phyloP scores from a whole-genome alignment of 2,329 filamentous ascomycete species.

The Nemania abortiva region DNA sequence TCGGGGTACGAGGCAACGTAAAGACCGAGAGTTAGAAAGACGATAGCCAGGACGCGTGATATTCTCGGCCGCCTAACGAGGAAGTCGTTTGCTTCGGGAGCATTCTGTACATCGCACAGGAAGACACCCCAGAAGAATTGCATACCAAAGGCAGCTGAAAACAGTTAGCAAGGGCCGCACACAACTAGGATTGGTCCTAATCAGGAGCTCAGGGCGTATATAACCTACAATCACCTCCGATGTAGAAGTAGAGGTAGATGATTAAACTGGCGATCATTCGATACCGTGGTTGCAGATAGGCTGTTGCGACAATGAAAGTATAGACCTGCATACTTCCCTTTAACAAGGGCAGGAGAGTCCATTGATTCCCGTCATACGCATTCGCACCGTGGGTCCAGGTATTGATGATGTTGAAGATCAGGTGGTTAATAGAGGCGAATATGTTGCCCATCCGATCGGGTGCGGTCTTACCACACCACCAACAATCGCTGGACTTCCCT shows the following conservation, averaged over 20 bases:
- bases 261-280: slow-evolving; percentile 61
- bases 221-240: slow-evolving; percentile 51
- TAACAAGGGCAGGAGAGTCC: slow-evolving; percentile 68
- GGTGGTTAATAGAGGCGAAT: slow-evolving; percentile 56
- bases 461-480: slow-evolving; percentile 67
- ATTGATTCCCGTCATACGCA: slow-evolving; percentile 68
- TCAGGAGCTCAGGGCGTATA: neutral
- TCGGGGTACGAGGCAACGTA: slow-evolving; percentile 72
- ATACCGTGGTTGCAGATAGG: slow-evolving; percentile 61
- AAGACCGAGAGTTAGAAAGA: slow-evolving; percentile 65
- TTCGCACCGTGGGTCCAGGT: slow-evolving; percentile 66
- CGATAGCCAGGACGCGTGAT: slow-evolving; percentile 58
- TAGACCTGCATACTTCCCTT: slow-evolving; percentile 68
- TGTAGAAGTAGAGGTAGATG: slow-evolving; percentile 64
- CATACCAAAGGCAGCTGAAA: slow-evolving; percentile 61
- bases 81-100: slow-evolving; percentile 59
- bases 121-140: slow-evolving; percentile 73
- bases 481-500: slow-evolving; percentile 68
- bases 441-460: slow-evolving; percentile 57
- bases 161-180: slow-evolving; percentile 29
- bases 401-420: slow-evolving; percentile 59
- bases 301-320: slow-evolving; percentile 63
- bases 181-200: neutral
- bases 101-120: slow-evolving; percentile 69
- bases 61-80: slow-evolving; percentile 59